These are phyloP conservation scores for Lepidopterella palustris DNA, from an alignment of 495 filamentous ascomycete genomes.

Conservation along the genomic window DNA sequence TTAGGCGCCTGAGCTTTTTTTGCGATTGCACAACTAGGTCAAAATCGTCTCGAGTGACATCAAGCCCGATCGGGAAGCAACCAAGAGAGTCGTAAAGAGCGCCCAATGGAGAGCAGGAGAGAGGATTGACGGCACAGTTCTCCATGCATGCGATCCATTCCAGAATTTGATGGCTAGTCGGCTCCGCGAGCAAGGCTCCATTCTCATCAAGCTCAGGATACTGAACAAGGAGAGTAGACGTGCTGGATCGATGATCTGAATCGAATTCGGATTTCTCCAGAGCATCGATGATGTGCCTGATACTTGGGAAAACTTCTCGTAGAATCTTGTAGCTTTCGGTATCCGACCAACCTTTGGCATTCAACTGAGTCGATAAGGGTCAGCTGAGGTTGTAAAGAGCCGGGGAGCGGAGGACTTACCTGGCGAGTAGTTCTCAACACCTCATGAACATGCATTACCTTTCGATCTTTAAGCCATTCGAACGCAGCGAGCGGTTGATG, in stretches of 20 bases:
- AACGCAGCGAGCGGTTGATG: slow-evolving; percentile 48
- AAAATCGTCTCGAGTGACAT: slow-evolving; percentile 42
- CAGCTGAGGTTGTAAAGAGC: not conserved
- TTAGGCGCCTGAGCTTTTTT: slow-evolving; percentile 42
- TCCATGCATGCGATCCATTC: slow-evolving; percentile 23
- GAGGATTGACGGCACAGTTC: slow-evolving; percentile 39
- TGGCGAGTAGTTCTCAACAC: slow-evolving; percentile 44
- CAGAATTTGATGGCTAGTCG: slow-evolving; percentile 1
- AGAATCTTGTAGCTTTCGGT: slow-evolving; percentile 21
- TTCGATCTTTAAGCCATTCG: slow-evolving; percentile 50
- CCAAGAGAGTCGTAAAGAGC: slow-evolving; percentile 45
- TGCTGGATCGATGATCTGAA: slow-evolving; percentile 9
- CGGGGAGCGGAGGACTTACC: slow-evolving; percentile 20
- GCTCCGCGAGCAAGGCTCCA: slow-evolving; percentile 15
- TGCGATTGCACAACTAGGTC: slow-evolving; percentile 47
- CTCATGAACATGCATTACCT: slow-evolving; percentile 48
- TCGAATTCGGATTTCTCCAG: slow-evolving; percentile 19
- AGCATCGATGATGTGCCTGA: slow-evolving; percentile 16
- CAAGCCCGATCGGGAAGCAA: slow-evolving; percentile 52
- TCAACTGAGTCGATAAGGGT: slow-evolving; percentile 7
- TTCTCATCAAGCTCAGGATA: slow-evolving; percentile 29
- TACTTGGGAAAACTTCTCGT: slow-evolving; percentile 15
- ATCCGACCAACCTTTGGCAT: slow-evolving; percentile 17
- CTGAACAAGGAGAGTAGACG: slow-evolving; percentile 24
- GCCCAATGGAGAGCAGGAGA: slow-evolving; percentile 46